Base-by-base conservation (phyloP, 345 rosid species). In the Cardamine resedifolia region DNA sequence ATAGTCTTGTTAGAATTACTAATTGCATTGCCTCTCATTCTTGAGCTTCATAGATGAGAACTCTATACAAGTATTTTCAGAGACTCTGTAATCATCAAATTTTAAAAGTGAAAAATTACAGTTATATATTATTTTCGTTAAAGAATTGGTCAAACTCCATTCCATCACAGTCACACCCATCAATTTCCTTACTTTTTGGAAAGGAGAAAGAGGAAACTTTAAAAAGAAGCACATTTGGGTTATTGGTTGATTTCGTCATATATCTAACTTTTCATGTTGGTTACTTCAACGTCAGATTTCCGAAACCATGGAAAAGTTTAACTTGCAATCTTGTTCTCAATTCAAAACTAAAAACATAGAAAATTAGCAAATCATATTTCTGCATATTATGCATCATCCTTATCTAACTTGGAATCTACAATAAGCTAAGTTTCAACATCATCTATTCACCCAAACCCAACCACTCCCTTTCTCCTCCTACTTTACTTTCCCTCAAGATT, bases 371-470 rank as follows among this genome's bases (percentile, higher is more conserved):
- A 67, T 15, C 58, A 52, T 0, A 24, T 10, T 36, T 34, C 49
- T 66, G 0, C 23, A 16, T 56, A 10, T 16, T 10, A 48, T 44
- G 53, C 59, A 24, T 63, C 53, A 74, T 10, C 58, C 43, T 56
- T 57, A 28, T 50, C 28, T 49, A 49, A 48, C 58, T 57, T 57
- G n/a, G 10, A 57, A 34, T 43, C 63, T 31, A 33, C 6, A 49
- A 19, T 6, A 15, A 52, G 66, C 27, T 28, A 58, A 1, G 47
- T 74, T 66, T 66, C 68, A 75, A 58, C 56, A 50, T 58, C 73
- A 74, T 74, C 61, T 66, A 27, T 39, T 39, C 73, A 66, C 53
- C 53, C 12, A 39, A 36, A 74, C 68, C 20, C 66, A 74, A 66
- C 77, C 11, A 65, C 72, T 66, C 51, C 9, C 1, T 39, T 26